phyloP scores from a whole-genome alignment of 441 rosid genomes.

The Bocquillonia castaneifolia region DNA sequence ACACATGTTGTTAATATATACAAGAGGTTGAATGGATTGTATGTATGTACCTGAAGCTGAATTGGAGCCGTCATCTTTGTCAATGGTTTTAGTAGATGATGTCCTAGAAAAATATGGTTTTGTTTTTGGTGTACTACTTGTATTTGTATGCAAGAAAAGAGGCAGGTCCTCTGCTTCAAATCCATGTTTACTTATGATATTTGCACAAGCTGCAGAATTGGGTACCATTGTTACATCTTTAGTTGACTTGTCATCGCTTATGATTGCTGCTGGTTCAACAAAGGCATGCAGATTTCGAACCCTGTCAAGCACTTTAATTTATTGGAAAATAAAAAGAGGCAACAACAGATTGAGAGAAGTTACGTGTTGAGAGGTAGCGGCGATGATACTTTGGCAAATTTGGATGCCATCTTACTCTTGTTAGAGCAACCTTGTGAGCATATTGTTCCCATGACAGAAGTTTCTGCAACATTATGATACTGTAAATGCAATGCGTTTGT shows the following conservation, averaged over 20 bases:
- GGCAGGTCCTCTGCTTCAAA: conserved; percentile 36
- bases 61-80: conserved; percentile 18
- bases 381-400: conserved; percentile 37
- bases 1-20: not conserved
- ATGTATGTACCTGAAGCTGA: conserved; percentile 29
- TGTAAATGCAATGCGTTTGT: not conserved
- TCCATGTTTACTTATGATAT: conserved; percentile 20
- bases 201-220: conserved; percentile 12
- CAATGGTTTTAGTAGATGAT: conserved; percentile 7
- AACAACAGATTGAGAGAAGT: not conserved
- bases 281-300: not conserved
- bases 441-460: conserved; percentile 40
- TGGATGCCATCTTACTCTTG: conserved; percentile 39
- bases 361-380: conserved; percentile 49
- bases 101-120: conserved; percentile 23
- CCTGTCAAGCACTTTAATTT: not conserved
- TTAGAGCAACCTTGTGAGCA: conserved; percentile 42
- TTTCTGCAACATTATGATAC: conserved; percentile 32
- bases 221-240: conserved; percentile 33
- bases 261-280: conserved; percentile 22
- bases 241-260: conserved; percentile 20
- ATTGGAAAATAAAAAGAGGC: not conserved
- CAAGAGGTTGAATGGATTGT: too few species aligned
- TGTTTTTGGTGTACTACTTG: conserved; percentile 20
- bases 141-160: conserved; percentile 37